Evolutionary conservation across 2,329 filamentous ascomycete species (phyloP).

Genomic region (Bipolaris zeicola): DNA sequence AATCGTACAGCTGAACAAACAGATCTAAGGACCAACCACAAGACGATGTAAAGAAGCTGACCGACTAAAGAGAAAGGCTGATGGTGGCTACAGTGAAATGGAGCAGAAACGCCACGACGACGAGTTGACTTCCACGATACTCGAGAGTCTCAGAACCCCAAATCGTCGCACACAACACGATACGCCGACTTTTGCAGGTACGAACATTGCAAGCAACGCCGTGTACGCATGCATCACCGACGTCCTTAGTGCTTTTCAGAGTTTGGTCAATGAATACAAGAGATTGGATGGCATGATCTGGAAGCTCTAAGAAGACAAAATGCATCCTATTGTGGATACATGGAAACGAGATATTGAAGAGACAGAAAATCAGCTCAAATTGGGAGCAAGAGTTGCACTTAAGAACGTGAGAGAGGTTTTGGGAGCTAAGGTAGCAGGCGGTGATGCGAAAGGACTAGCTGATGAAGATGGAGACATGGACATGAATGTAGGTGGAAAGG

Average conservation of each 20-base stretch:
- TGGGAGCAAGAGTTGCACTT: conserved; percentile 37
- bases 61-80: not conserved
- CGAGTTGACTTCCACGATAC: conserved; percentile 27
- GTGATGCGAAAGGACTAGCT: conserved; percentile 1
- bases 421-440: conserved; percentile 16
- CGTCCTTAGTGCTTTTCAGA: conserved; percentile 24
- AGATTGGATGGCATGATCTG: conserved; percentile 29
- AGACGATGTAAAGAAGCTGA: not conserved
- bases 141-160: conserved; percentile 23
- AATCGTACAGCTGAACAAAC: conserved; percentile 24
- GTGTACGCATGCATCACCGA: conserved; percentile 18
- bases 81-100: conserved; percentile 21
- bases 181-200: conserved; percentile 16
- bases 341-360: conserved; percentile 37
- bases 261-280: conserved; percentile 33
- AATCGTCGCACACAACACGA: conserved; percentile 10
- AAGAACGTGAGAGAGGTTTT: conserved; percentile 39
- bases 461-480: conserved; percentile 11
- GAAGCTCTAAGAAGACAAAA: conserved; percentile 22
- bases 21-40: conserved; percentile 26
- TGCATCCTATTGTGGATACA: conserved; percentile 18
- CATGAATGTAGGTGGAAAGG: conserved; percentile 9
- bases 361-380: conserved; percentile 27
- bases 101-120: conserved; percentile 22
- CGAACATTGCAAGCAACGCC: conserved; percentile 22